Conservation (phyloP, 2,329 filamentous ascomycete species). For the Clonostachys rosea region DNA sequence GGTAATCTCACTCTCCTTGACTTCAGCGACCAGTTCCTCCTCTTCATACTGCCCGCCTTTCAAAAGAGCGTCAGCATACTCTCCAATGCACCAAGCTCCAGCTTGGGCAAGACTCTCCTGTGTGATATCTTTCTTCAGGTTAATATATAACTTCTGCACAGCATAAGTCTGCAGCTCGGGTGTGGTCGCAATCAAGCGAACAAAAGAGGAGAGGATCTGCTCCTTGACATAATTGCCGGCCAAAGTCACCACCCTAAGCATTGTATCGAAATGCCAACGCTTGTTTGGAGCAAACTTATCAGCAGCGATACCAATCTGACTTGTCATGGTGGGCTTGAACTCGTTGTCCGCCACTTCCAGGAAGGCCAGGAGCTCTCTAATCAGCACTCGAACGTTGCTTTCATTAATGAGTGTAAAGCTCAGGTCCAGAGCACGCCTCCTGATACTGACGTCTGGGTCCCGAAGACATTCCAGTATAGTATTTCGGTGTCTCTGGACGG, state of each 20-base stretch:
- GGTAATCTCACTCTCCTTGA: conserved; percentile 85
- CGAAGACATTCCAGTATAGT: conserved; percentile 94
- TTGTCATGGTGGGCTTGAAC: conserved; percentile 98
- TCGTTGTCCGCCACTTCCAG: conserved; percentile 96
- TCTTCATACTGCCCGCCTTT: conserved; percentile 89
- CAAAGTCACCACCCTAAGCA: conserved; percentile 87
- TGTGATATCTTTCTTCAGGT: conserved; percentile 92
- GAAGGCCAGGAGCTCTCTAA: conserved; percentile 90
- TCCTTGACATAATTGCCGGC: conserved; percentile 98
- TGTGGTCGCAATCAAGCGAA: conserved; percentile 90
- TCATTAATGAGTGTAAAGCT: conserved; percentile 99
- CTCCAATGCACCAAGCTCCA: conserved; percentile 95
- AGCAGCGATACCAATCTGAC: conserved; percentile 93
- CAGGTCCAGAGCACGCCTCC: conserved; percentile 88
- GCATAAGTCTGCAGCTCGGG: conserved; percentile 94
- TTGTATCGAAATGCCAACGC: conserved; percentile 97
- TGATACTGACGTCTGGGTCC: conserved; percentile 97
- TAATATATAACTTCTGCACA: conserved; percentile 88
- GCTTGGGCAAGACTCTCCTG: conserved; percentile 93
- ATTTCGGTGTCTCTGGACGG: conserved; percentile 93
- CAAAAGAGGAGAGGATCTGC: conserved; percentile 93
- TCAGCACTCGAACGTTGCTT: conserved; percentile 87
- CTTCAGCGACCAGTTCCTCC: conserved; percentile 75
- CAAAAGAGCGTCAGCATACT: conserved; percentile 89
- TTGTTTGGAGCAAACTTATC: conserved; percentile 96